Conservation (phyloP, 148 eudicot species). For the Cornus kousa region DNA sequence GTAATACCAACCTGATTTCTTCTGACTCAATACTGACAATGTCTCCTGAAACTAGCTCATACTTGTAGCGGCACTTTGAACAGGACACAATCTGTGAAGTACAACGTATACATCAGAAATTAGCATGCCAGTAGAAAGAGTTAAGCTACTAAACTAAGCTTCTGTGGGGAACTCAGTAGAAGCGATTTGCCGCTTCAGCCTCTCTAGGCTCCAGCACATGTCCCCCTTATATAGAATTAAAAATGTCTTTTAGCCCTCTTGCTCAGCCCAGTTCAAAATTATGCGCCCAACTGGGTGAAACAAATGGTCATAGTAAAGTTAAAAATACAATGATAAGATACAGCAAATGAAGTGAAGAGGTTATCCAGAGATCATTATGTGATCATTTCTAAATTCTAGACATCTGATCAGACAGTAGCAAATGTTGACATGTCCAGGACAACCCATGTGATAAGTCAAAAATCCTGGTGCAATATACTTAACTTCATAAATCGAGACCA, state of each 20-base stretch:
- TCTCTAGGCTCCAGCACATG: too few relatives aligned
- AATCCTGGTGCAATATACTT: background rate
- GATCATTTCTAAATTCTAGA: background rate
- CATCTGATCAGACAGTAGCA: constrained; percentile 1
- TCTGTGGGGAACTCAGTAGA: too few relatives aligned
- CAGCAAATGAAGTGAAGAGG: background rate
- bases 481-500: background rate
- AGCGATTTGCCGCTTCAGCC: too few relatives aligned
- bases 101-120: constrained; percentile 9
- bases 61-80: constrained; percentile 89
- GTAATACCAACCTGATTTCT: constrained; percentile 81
- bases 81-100: constrained; percentile 72
- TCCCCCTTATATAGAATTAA: too few relatives aligned
- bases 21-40: constrained; percentile 69
- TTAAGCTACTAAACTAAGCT: too few relatives aligned
- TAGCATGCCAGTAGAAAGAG: too few relatives aligned
- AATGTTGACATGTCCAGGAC: background rate
- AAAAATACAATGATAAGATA: background rate
- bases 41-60: constrained; percentile 89
- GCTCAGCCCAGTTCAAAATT: too few relatives aligned
- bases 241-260: too few relatives aligned
- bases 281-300: too few relatives aligned
- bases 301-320: too few relatives aligned
- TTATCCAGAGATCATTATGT: background rate
- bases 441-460: background rate